Evolutionary conservation across 306 rosid species (phyloP).

Genomic region (Vigna radiata): DNA sequence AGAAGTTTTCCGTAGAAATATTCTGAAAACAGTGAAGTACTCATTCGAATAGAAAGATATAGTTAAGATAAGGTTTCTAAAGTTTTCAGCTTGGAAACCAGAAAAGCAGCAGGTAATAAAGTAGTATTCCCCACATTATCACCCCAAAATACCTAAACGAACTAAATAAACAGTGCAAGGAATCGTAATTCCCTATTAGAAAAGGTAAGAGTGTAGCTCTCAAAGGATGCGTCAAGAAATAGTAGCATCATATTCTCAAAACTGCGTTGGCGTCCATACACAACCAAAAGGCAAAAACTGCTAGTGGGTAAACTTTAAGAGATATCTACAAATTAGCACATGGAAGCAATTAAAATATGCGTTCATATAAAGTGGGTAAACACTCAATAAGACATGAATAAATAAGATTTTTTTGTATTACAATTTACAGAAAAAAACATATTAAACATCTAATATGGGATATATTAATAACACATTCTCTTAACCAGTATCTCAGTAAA

Average conservation of each 20-base stretch:
- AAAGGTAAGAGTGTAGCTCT: background rate
- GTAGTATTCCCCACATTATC: conserved; percentile 16
- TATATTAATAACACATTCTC: background rate
- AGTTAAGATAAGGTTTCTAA: background rate
- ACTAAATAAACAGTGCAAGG: conserved; percentile 5
- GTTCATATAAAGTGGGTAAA: background rate
- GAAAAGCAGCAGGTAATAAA: conserved; percentile 29
- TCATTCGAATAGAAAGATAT: background rate
- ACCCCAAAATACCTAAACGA: conserved; percentile 14
- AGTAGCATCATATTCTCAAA: conserved; percentile 33
- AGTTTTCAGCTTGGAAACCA: conserved; percentile 3
- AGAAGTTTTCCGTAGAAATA: background rate
- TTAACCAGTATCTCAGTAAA: background rate
- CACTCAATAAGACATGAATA: background rate
- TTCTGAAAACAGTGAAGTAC: background rate
- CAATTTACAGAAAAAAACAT: background rate
- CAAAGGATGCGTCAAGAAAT: conserved; percentile 13
- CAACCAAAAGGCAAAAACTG: conserved; percentile 18
- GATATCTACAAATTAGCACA: conserved; percentile 24
- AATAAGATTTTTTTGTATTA: background rate
- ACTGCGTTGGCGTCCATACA: conserved; percentile 11
- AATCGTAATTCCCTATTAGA: conserved; percentile 28
- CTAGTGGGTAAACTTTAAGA: conserved; percentile 35
- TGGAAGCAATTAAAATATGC: background rate
- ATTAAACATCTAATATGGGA: background rate